These are phyloP conservation scores for Rubus parviflorus DNA, from an alignment of 306 rosid species.

Conservation along the genomic window DNA sequence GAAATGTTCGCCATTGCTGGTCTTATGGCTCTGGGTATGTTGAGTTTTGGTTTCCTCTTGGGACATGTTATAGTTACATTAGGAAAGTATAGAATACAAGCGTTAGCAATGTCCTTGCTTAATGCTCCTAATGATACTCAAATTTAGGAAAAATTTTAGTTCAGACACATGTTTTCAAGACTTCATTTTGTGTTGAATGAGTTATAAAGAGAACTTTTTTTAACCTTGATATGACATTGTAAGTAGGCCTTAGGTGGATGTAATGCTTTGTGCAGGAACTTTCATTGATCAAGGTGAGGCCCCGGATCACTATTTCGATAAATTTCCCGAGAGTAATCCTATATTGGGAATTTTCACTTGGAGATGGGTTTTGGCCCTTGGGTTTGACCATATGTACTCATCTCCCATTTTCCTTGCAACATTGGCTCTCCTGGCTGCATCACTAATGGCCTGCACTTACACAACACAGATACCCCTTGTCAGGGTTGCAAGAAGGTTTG, in stretches of 20 bases:
- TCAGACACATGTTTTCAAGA: neutral
- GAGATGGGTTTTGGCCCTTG: constrained; percentile 94
- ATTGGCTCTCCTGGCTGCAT: constrained; percentile 73
- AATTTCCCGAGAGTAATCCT: constrained; percentile 81
- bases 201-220: neutral
- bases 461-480: constrained; percentile 92
- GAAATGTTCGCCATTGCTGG: constrained; percentile 83
- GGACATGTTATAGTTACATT: too few relatives aligned
- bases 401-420: constrained; percentile 73
- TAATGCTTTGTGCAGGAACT: constrained; percentile 57
- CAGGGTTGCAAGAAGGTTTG: constrained; percentile 86
- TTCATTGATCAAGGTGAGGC: constrained; percentile 87
- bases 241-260: constrained; percentile 25
- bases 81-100: neutral
- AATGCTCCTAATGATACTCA: neutral
- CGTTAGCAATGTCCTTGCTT: neutral
- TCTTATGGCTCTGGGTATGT: constrained; percentile 79
- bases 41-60: constrained; percentile 5
- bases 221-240: neutral
- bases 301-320: constrained; percentile 72
- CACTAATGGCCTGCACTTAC: constrained; percentile 95
- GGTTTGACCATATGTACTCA: constrained; percentile 92
- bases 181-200: neutral
- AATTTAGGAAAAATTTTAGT: neutral
- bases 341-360: constrained; percentile 81